Base-by-base conservation (phyloP, 345 rosid genomes). In the Clarkia xantiana region DNA sequence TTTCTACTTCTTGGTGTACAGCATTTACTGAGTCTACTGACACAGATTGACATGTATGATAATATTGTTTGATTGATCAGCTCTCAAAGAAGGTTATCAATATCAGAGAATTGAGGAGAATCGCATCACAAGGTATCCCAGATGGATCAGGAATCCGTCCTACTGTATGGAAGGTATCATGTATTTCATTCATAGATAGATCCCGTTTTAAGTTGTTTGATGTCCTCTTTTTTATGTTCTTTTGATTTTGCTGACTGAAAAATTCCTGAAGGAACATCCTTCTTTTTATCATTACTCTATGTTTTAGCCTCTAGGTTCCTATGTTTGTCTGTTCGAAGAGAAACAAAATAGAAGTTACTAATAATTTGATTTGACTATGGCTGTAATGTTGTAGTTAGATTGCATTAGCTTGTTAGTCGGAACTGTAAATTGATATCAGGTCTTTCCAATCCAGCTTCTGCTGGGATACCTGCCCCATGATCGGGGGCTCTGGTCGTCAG, bases 61-160 rank as follows among this genome's bases (percentile, higher is more conserved):
- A 4, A 16, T 40, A 13, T 51, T 44, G 47, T 19, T 41, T 1
- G 50, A 11, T 50, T 19, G 38, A 17, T 55, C 29, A 90, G 97
- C 58, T 90, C 48, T 86, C 96, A 0, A 81, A 74, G 84, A 86
- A 86, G 73, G 80, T 79, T 59, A 65, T 90, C 29, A 85, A 86
- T 68, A 60, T 83, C 14, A 64, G 77, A 64, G 96, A 86, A 59
- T 54, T 90, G 60, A 78, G 94, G 73, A 86, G 73, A 63, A 74
- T 77, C 49, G 84, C 83, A 1, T 76, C 88, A 5, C 96, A 83
- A 60, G 95, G 97, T 48, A 40, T 83, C 65, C 91, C 96, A 16
- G 96, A 90, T 62, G 79, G 84, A 61, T 76, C 74, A 34, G 97
- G 94, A 34, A 70, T 81, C 60, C 94, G 95, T 50, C 79, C 97